Conservation (phyloP, 352 stramenopile species). For the Globisporangium orthogonon region DNA sequence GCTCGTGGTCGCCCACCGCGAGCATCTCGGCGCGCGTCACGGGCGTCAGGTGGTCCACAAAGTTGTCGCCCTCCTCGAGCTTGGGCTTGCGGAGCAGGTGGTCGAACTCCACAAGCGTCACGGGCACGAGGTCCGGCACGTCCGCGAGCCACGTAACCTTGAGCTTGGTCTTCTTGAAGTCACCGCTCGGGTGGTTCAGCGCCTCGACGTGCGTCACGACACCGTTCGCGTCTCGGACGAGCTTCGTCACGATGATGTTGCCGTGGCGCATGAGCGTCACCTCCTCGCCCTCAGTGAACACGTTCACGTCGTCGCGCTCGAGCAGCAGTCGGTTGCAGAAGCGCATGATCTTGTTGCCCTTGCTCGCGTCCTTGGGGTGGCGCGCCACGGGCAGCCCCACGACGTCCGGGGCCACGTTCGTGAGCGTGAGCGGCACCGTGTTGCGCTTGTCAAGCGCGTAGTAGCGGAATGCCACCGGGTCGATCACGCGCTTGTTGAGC, state of each 20-base stretch:
- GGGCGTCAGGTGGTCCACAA: slow-evolving; percentile 96
- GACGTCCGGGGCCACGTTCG: slow-evolving; percentile 57
- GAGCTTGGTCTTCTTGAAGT: slow-evolving; percentile 95
- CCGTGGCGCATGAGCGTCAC: slow-evolving; percentile 98
- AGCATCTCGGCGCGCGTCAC: slow-evolving; percentile 91
- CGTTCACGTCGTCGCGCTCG: slow-evolving; percentile 92
- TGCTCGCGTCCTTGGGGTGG: slow-evolving; percentile 75
- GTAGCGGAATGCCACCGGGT: slow-evolving; percentile 93
- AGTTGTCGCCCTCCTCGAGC: slow-evolving; percentile 97
- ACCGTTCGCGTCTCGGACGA: slow-evolving; percentile 50
- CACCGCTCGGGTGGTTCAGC: slow-evolving; percentile 68
- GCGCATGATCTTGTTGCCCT: slow-evolving; percentile 85
- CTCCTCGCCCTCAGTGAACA: slow-evolving; percentile 94
- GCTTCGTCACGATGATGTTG: slow-evolving; percentile 83
- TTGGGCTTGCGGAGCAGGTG: slow-evolving; percentile 98
- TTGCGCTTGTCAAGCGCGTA: slow-evolving; percentile 93
- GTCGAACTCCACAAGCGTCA: slow-evolving; percentile 97
- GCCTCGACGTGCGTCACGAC: slow-evolving; percentile 59
- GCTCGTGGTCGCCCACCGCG: slow-evolving; percentile 92
- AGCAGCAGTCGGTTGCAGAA: slow-evolving; percentile 90
- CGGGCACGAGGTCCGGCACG: slow-evolving; percentile 81
- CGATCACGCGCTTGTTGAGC: slow-evolving; percentile 98
- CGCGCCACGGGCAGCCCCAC: slow-evolving; percentile 57
- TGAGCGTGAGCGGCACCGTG: slow-evolving; percentile 87
- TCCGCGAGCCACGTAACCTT: slow-evolving; percentile 96